A percentile compares a stretch with the other conserved stretches of the same genome.
Conservation (phyloP, 1,284 basidiomycete species). For the Papiliotrema laurentii region DNA sequence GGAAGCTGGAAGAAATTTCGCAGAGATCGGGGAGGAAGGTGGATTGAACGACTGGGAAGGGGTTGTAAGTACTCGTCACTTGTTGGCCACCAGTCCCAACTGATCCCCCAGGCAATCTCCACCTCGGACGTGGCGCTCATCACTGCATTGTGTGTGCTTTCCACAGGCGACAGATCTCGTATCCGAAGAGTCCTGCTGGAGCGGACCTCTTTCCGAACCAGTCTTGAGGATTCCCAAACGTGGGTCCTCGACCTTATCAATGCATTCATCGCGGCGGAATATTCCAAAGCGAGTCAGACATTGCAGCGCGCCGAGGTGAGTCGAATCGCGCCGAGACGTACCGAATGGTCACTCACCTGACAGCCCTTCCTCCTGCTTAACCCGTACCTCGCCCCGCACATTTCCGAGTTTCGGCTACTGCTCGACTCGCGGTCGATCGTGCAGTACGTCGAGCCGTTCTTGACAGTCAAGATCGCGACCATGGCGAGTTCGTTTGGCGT, state of each 20-base stretch:
- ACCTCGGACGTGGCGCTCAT: slow-evolving; percentile 33
- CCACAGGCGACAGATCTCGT: slow-evolving; percentile 21
- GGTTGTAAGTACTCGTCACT: slow-evolving; percentile 13
- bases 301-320: slow-evolving; percentile 29
- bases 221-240: slow-evolving; percentile 28
- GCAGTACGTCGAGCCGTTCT: slow-evolving; percentile 42
- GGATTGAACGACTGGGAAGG: slow-evolving; percentile 41
- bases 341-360: background rate
- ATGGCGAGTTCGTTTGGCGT: slow-evolving; percentile 37
- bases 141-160: slow-evolving; percentile 29
- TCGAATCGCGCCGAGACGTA: background rate
- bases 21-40: slow-evolving; percentile 31
- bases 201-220: slow-evolving; percentile 25
- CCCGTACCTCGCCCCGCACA: slow-evolving; percentile 21
- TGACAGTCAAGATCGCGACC: slow-evolving; percentile 24
- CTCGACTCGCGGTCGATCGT: slow-evolving; percentile 32
- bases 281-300: slow-evolving; percentile 27
- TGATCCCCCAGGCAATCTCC: slow-evolving; percentile 26
- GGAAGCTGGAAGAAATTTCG: slow-evolving; percentile 27
- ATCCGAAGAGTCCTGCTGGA: slow-evolving; percentile 32
- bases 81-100: background rate
- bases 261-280: slow-evolving; percentile 36
- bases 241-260: slow-evolving; percentile 37
- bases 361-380: slow-evolving; percentile 30
- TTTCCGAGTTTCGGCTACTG: slow-evolving; percentile 12